These are phyloP conservation scores for Termitomyces sp. DNA, from an alignment of 768 basidiomycete genomes.

Conservation along the genomic window DNA sequence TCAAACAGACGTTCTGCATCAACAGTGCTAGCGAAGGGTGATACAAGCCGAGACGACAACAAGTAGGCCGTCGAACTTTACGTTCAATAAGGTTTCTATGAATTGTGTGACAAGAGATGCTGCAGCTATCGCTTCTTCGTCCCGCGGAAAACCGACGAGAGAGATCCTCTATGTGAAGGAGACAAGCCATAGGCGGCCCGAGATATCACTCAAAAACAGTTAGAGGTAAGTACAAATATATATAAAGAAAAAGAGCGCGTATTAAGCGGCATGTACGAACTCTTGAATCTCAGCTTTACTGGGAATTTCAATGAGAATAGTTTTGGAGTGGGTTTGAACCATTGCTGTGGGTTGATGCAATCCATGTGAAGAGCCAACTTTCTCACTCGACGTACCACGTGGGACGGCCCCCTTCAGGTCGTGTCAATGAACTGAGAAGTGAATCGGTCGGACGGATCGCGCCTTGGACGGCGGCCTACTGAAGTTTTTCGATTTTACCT, in stretches of 20 bases:
- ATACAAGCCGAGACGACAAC: no score
- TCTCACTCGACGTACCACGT: no score
- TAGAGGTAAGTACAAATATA: slow-evolving; percentile 1
- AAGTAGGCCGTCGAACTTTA: no score
- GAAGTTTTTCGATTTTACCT: no score
- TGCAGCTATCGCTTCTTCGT: slow-evolving; percentile 3
- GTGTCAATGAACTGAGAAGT: not conserved
- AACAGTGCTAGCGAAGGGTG: no score
- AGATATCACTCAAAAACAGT: not conserved
- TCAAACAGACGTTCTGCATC: not conserved
- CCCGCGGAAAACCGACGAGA: slow-evolving; percentile 9
- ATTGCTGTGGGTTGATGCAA: no score
- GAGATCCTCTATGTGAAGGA: slow-evolving; percentile 4
- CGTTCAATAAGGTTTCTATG: slow-evolving; percentile 15
- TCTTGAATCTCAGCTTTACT: not conserved
- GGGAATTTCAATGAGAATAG: not conserved
- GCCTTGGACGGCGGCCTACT: slow-evolving; percentile 18
- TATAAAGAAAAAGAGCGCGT: slow-evolving; percentile 1
- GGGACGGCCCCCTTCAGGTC: no score
- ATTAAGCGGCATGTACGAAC: not conserved
- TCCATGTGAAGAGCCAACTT: no score
- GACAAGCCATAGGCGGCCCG: no score
- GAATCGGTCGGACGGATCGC: not conserved
- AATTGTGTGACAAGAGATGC: slow-evolving; percentile 10
- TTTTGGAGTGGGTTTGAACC: not conserved